Base-by-base conservation (phyloP, 1,139 yeast genomes). In the Candida albicans region DNA sequence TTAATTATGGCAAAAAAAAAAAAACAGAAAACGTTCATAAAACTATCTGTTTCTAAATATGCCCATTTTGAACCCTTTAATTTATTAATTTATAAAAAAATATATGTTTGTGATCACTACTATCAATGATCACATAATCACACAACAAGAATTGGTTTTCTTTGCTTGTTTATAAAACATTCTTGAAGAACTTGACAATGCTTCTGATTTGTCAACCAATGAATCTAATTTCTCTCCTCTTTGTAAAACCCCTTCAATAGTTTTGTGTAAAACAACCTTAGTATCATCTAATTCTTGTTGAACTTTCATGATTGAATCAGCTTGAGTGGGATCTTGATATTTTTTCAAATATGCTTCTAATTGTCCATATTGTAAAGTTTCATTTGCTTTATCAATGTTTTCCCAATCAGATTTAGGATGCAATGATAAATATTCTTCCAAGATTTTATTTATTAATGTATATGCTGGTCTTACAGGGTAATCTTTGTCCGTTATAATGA, bases 391-490 rank as follows among this genome's bases (percentile, higher is more conserved):
- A 2, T 77, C 64, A 18, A 81, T 72, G 43, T 67, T 63, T 42
- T 65, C 65, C 96, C 97, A 91, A 51, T 84, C 82, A 28, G 67
- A 62, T 41, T 81, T 77, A 7, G 96, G 96, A 65, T 88, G 95
- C 51, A 86, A 82, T 25, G 91, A 77, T 48, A 91, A 71, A 66
- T 89, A 93, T 64, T 93, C 98, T 57, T 93, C 99, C 57, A 90
- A 75, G 18, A 93, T 73, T 70, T 90, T 93, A 76, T 91, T 93
- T 58, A 93, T 78, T 52, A 93, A 73, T 2, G 97, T 86, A 68
- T 89, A 93, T 1, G 97, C 99, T n/a, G 97, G 98, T 61, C 99
- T 80, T 15, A 88, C 91, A 2, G 99, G 99, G 65, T 93, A 93
- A 56, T 93, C 97, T 64, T 87, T 87, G 64, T 93, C 99, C 40